Conservation (phyloP, 257 asterid species). For the Buddleja alternifolia region DNA sequence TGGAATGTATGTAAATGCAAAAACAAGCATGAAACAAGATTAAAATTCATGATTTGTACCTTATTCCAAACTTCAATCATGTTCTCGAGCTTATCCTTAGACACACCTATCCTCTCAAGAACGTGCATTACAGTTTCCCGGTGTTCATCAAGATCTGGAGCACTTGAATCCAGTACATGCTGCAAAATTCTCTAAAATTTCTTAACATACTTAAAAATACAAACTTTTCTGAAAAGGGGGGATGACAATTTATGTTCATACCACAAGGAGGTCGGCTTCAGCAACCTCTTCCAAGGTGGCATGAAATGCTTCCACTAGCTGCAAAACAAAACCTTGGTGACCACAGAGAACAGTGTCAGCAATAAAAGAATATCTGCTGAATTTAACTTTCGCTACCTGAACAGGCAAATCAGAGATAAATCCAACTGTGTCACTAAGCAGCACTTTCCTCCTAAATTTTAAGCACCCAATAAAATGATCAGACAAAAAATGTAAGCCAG, state of each 20-base stretch:
- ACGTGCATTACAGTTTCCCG: constrained; percentile 81
- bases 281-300: constrained; percentile 97
- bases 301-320: constrained; percentile 97
- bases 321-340: constrained; percentile 32
- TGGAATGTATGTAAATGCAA: background rate
- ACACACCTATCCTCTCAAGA: constrained; percentile 76
- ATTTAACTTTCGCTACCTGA: constrained; percentile 58
- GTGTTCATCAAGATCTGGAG: constrained; percentile 74
- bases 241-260: constrained; percentile 37
- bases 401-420: constrained; percentile 94
- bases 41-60: constrained; percentile 39
- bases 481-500: constrained; percentile 1
- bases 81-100: constrained; percentile 78
- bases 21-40: background rate
- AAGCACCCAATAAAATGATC: constrained; percentile 30
- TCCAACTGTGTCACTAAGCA: constrained; percentile 97
- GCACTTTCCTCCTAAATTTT: constrained; percentile 76
- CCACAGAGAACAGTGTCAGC: constrained; percentile 22
- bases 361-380: constrained; percentile 18
- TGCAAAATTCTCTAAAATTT: constrained; percentile 38
- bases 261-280: constrained; percentile 98
- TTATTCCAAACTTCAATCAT: constrained; percentile 99
- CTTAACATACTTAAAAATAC: background rate
- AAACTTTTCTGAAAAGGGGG: constrained; percentile 5
- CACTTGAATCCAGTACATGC: constrained; percentile 97